Base-by-base conservation (phyloP, 192 early-diverging fungal species). In the Coemansia sp. region DNA sequence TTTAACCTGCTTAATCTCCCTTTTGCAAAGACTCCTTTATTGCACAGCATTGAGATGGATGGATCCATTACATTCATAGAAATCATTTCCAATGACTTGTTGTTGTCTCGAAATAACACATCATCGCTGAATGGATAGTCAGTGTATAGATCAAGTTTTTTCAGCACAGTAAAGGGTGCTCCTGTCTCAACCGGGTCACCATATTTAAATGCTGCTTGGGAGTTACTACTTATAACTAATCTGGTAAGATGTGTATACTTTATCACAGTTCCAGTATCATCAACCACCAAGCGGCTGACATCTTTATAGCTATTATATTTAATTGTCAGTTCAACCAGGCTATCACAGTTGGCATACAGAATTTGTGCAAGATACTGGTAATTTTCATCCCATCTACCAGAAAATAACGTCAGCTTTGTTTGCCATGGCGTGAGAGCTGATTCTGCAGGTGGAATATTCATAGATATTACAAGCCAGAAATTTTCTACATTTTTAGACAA, bases 71-170 rank as follows among this genome's bases (percentile, higher is more conserved):
- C 33, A 21, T 25, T 21, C 7, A 68, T 56, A 16, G 7, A 3
- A 27, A 61, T 24, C 18, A 16, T 55, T 14, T 44, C 47, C 35
- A 68, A 21, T 1, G 32, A n/a, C 7, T 30, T 10, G 32, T 45
- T 28, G 19, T 68, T 68, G 3, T 58, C 65, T 25, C 65, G 44
- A 33, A 61, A 68, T 10, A 68, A 43, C 6, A 49, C 22, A 43
- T 68, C 59, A 6, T 68, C 58, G 8, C 32, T 22, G 48, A 68
- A 68, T 21, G 45, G 25, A 38, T 61, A 68, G 12, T 31, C 21
- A 12, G 55, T 56, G n/a, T 56, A 1, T 35, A 60, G 43, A 11
- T 9, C 8, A 7, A 68, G 38, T 24, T 27, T 6, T 25, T 29
- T n/a, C 19, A 68, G 23, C 2, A 25, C 48, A 19, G 65, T 58